Evolutionary conservation across 2,329 filamentous ascomycete species (phyloP), one percentile per base, ranked within the genome.

Genomic region (Orbilia brochopaga): DNA sequence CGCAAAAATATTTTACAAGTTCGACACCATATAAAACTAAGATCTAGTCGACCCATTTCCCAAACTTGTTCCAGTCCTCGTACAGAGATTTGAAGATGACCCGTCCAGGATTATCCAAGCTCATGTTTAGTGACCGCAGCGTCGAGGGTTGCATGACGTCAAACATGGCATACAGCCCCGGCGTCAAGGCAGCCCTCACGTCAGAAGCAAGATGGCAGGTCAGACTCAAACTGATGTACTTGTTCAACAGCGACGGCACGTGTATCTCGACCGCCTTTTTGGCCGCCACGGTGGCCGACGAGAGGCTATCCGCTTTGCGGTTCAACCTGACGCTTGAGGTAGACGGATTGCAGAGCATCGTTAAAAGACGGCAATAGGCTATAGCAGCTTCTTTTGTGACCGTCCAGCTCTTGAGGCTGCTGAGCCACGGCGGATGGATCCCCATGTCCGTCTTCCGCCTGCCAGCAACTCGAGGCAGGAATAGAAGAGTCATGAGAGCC

Each of bases 1-100:
- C 11, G 11, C 37, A 13, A 42, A 2, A 42, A 32, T 32, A 32
- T 32, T n/a, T n/a, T n/a, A n/a, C n/a, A n/a, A n/a, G 27, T 32
- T 4, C 27, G 8, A 3, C 8, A 32, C 27, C 27, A 32, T 32
- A 3, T 32, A 32, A 32, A 32, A 8, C 37, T 13, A 42, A 42
- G 11, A 42, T 1, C 61, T 44, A 61, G 30, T 59, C 66, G 37
- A 51, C 46, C 69, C 69, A 73, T 42, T 73, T 73, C 2, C 69
- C 69, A 55, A 65, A 66, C 42, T 50, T 73, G 10, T 57, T 66
- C 69, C 69, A 73, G 48, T 73, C 69, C 15, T 73, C 69, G 40
- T 73, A 73, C 23, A 73, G 48, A n/a, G 51, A 27, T 17, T 73
- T 73, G 40, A 73, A 73, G 3, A 73, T 35, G 1, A 66, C 69